Evolutionary conservation across 1,284 basidiomycete species (phyloP), one percentile per base, ranked within the genome.

Genomic region (Leccinum huronense): DNA sequence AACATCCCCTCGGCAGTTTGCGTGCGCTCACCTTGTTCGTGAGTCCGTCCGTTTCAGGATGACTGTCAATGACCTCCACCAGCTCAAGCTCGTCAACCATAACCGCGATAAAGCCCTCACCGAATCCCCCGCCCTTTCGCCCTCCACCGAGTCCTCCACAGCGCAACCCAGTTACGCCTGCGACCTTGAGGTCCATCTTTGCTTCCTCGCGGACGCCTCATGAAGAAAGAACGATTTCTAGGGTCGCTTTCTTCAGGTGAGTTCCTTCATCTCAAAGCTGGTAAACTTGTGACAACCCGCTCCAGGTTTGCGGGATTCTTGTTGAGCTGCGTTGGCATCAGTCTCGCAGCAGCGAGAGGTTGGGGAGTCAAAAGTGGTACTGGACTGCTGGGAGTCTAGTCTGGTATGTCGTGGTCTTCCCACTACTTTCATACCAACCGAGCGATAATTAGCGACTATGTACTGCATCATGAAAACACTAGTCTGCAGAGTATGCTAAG

Each of bases 241-340:
- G 90, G 14, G 82, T 91, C 57, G 91, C 91, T 55, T 93, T 93
- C 80, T 93, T 93, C 76, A 84, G 91, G 91, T 89, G 73, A 36
- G 48, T 38, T 60, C 34, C 19, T 19, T 45, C 8, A 3, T 11
- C 19, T 14, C 58, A 23, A n/a, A 7, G 2, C 16, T 45, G 33
- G 2, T 4, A 42, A 34, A 13, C 11, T 2, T 36, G 51, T 42
- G 63, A 60, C 63, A 31, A 64, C 54, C 51, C 19, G 40, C 66
- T 45, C 59, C 62, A 93, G 90, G 66, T 93, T 93, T 73, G 81
- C 89, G 3, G 91, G 90, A 1, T 93, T 92, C 71, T 69, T 93
- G 61, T 74, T 93, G 56, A 93, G 91, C 72, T 93, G 90, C 71
- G 79, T 93, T 53, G 86, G 82, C 9, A 93, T 93, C 66, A 89